These are phyloP conservation scores for Chytriomyces sp. DNA, from an alignment of 192 early-diverging fungal species.

Conservation along the genomic window DNA sequence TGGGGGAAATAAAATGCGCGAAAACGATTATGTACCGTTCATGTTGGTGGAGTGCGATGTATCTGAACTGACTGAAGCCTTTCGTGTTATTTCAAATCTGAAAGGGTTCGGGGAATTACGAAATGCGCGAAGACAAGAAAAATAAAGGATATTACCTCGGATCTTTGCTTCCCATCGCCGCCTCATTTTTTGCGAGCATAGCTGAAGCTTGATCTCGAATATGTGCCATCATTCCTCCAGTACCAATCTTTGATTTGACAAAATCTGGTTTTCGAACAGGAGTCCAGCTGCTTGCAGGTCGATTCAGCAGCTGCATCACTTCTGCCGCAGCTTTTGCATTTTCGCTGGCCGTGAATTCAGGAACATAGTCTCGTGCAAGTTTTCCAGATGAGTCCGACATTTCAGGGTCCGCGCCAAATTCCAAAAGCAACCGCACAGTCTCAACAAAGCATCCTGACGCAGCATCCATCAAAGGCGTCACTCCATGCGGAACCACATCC, in stretches of 20 bases:
- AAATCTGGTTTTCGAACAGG: slow-evolving; percentile 30
- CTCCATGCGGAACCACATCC: background rate
- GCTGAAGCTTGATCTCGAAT: slow-evolving; percentile 31
- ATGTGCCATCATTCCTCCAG: slow-evolving; percentile 23
- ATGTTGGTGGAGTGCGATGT: slow-evolving; percentile 39
- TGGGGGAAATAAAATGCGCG: background rate
- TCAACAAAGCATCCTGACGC: slow-evolving; percentile 33
- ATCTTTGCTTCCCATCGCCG: slow-evolving; percentile 10
- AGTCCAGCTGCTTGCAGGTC: slow-evolving; percentile 10
- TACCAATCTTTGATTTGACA: slow-evolving; percentile 22
- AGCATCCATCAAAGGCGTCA: slow-evolving; percentile 56
- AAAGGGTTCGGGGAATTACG: background rate
- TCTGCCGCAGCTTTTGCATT: slow-evolving; percentile 7
- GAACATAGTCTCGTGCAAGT: slow-evolving; percentile 32
- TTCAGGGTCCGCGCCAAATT: slow-evolving; percentile 51
- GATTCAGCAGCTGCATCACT: slow-evolving; percentile 18
- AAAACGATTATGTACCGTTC: background rate
- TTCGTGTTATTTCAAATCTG: slow-evolving; percentile 11
- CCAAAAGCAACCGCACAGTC: slow-evolving; percentile 41
- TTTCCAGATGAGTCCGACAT: slow-evolving; percentile 33
- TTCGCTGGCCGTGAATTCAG: too few relatives aligned
- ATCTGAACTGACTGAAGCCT: slow-evolving; percentile 32
- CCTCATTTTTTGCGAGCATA: slow-evolving; percentile 4
- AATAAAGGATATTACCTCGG: background rate
- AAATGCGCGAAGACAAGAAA: background rate